phyloP scores from a whole-genome alignment of 2,329 filamentous ascomycete genomes.

The Emericellopsis atlantica region DNA sequence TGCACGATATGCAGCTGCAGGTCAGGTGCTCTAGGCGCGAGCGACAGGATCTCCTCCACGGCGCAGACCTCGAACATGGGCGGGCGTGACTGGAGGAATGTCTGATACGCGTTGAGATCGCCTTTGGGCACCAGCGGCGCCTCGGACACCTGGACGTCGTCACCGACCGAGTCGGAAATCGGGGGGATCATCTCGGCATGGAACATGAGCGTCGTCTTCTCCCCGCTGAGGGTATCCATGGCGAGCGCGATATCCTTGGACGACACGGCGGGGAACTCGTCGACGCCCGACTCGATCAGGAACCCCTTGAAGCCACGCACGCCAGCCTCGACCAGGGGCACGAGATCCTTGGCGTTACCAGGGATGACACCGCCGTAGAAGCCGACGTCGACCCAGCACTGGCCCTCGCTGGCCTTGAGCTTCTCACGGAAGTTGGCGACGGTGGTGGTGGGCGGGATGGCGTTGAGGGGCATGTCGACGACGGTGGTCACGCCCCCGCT shows the following conservation, averaged over 20 bases:
- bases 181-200: conserved; percentile 98
- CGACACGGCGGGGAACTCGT: conserved; percentile 90
- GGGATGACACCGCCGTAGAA: conserved; percentile 95
- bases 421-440: conserved; percentile 74
- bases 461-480: conserved; percentile 94
- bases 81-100: conserved; percentile 84
- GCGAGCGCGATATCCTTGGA: conserved; percentile 65
- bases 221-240: conserved; percentile 67
- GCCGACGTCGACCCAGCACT: conserved; percentile 98
- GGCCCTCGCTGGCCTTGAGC: conserved; percentile 65
- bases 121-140: conserved; percentile 61
- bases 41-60: conserved; percentile 71
- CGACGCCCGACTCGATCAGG: conserved; percentile 88
- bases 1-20: conserved; percentile 90
- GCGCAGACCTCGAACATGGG: conserved; percentile 86
- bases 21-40: conserved; percentile 67
- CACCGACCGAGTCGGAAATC: conserved; percentile 65
- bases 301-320: conserved; percentile 97
- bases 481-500: conserved; percentile 95
- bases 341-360: conserved; percentile 70
- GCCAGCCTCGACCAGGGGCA: conserved; percentile 69
- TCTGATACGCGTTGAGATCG: conserved; percentile 66
- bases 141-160: conserved; percentile 57
- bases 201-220: conserved; percentile 92
- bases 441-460: conserved; percentile 91